Percentiles rank a stretch among this genome's conserved stretches.
Evolutionary conservation across 2,329 filamentous ascomycete genomes (phyloP).

Genomic region (Diaporthe capsici): DNA sequence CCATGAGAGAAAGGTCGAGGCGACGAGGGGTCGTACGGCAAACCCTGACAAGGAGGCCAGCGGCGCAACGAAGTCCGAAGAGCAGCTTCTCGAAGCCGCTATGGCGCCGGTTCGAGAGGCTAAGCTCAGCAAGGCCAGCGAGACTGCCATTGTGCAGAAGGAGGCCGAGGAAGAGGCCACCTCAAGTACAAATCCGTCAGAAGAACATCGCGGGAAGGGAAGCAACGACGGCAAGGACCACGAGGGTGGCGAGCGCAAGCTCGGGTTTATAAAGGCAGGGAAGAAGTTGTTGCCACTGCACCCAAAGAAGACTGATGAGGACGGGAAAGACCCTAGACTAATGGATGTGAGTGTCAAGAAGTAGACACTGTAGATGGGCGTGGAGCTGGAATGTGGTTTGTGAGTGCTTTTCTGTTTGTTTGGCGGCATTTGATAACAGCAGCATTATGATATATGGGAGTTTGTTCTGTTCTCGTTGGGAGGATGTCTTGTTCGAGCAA

Average conservation of each 20-base stretch:
- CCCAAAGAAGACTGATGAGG: not conserved
- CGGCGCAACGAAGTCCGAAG: constrained; percentile 24
- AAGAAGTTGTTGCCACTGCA: constrained; percentile 37
- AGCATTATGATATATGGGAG: not conserved
- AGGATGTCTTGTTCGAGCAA: not conserved
- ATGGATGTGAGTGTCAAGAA: constrained; percentile 32
- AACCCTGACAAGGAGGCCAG: constrained; percentile 36
- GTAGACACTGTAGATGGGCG: not conserved
- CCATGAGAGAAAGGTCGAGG: constrained; percentile 39
- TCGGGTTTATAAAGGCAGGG: constrained; percentile 32
- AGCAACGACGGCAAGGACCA: not conserved
- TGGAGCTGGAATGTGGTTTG: not conserved
- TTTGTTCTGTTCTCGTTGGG: not conserved
- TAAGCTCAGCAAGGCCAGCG: constrained; percentile 13
- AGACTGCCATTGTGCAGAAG: constrained; percentile 24
- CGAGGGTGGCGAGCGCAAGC: constrained; percentile 1
- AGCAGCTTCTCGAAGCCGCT: constrained; percentile 17
- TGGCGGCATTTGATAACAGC: not conserved
- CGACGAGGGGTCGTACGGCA: constrained; percentile 32
- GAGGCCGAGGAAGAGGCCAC: constrained; percentile 10
- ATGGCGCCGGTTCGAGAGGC: constrained; percentile 14
- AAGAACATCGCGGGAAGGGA: not conserved
- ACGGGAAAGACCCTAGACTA: constrained; percentile 3
- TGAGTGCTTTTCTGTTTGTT: not conserved
- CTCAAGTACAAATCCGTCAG: not conserved